Evolutionary conservation across 2,329 filamentous ascomycete species (phyloP), one percentile per base, ranked within the genome.

Genomic region (Microascus cirrosus): DNA sequence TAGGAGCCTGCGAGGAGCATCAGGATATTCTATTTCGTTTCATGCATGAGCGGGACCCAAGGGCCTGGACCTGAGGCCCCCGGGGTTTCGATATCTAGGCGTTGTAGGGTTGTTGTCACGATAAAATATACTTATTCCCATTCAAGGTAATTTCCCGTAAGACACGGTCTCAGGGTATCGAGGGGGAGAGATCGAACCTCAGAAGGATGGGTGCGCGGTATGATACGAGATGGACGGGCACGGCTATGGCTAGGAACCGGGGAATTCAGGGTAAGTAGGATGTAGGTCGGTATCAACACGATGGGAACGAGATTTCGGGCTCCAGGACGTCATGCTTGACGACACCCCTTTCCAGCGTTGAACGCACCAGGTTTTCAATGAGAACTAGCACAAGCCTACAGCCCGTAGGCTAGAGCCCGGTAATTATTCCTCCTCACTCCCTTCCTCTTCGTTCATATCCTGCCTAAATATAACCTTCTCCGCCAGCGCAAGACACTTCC

Each of bases 391-490:
- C 28, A 32, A 4, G 4, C 8, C 28, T 32, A 32, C 10, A n/a
- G 12, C 10, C 15, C 45, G 10, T 10, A 50, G 45, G 6, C 5
- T 22, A n/a, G 5, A 50, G 36, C 42, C 3, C 7, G 4, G 15
- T 12, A 3, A n/a, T n/a, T 59, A 59, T 45, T 70, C 69, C 2
- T 72, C 70, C 32, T 77, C 77, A 4, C 73, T 76, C 13, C 73
- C 76, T 20, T 73, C 75, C 45, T 73, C 74, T 58, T 84, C 82
- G 52, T 83, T 82, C 66, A 85, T 82, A 57, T 85, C 81, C 65
- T 90, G 89, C 62, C 82, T 84, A 64, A 86, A 84, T 62, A 96
- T 77, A n/a, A 91, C 88, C 76, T 86, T 89, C 75, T 97, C 93
- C 60, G 95, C 94, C 65, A 96, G 71, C 68, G 84, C 83, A 69